Base-by-base conservation (phyloP, 208 protist genomes). In the Crithidia acanthocephali region DNA sequence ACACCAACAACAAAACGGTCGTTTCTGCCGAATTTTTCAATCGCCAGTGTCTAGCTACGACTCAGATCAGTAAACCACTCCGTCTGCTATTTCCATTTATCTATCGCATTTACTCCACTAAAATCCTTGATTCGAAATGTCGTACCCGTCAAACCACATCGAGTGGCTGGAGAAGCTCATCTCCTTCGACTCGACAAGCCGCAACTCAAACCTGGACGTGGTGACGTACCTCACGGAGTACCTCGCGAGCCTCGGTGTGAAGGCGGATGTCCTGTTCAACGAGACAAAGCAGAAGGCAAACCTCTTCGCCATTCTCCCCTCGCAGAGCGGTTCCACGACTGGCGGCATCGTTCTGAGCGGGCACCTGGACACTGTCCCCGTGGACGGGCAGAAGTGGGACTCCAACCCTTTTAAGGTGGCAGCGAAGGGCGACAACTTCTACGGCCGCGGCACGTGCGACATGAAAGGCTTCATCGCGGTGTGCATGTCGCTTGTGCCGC, bases 401-500 rank as follows among this genome's bases (percentile, higher is more conserved):
- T 84, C 56, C 18, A 72, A 87, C 44, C 76, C 83, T 13, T 85
- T 86, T 27, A 69, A 69, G 44, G 47, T 81, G 8, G 75, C 73
- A 8, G 67, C 72, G 22, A 76, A 76, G n/a, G 76, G 65, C 2
- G 78, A 73, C 16, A 55, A 56, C 22, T 72, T 84, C 16, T 90
- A 81, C 63, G 78, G 80, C n/a, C 68, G 84, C 27, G 79, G 84
- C 52, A 85, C 84, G 27, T 85, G 78, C 53, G 82, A 90, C 53
- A 84, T 85, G 79, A 93, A 87, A 68, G 79, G 77, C 15, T 87
- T 87, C 53, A 79, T 87, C 42, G 79, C 79, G 1, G 85, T 86
- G 18, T 79, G 77, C 53, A 86, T 89, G 79, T 83, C 74, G 0
- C 74, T 86, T 18, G 79, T 79, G 16, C 80, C 74, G 0, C 51